Conservation (phyloP, 2,329 filamentous ascomycete species). For the Penicillium polonicum region DNA sequence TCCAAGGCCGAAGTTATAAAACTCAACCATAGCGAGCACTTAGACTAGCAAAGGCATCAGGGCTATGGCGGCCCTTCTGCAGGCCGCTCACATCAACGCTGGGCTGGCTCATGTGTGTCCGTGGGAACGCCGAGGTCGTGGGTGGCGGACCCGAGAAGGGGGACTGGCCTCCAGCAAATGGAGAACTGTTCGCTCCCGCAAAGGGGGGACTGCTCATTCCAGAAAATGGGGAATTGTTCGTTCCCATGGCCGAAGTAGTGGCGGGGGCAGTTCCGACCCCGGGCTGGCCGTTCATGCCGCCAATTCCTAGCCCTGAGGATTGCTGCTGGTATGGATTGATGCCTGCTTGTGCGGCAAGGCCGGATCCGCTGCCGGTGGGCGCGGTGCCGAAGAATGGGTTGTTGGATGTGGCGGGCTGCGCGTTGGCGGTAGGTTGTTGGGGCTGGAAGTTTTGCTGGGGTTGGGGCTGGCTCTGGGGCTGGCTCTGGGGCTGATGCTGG, state of each 20-base stretch:
- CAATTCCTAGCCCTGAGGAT: slow-evolving; percentile 2
- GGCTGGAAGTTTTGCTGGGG: slow-evolving; percentile 19
- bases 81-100: slow-evolving; percentile 50
- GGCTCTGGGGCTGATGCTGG: slow-evolving; percentile 19
- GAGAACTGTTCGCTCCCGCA: slow-evolving; percentile 2
- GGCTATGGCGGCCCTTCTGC: slow-evolving; percentile 50
- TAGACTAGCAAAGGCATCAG: slow-evolving; percentile 52
- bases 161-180: slow-evolving; percentile 3
- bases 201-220: slow-evolving; percentile 7
- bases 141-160: slow-evolving; percentile 15
- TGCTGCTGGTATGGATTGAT: slow-evolving; percentile 14
- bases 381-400: slow-evolving; percentile 27
- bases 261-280: background rate
- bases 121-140: slow-evolving; percentile 19
- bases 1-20: background rate
- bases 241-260: background rate
- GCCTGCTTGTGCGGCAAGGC: slow-evolving; percentile 26
- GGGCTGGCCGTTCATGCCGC: background rate
- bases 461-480: slow-evolving; percentile 7
- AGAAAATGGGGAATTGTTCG: slow-evolving; percentile 2
- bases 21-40: slow-evolving; percentile 46
- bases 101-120: slow-evolving; percentile 48
- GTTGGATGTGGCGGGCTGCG: slow-evolving; percentile 17
- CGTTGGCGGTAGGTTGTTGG: background rate
- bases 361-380: slow-evolving; percentile 14